Evolutionary conservation across 352 stramenopile genomes (phyloP).

Genomic region (Phytophthora fragariae): DNA sequence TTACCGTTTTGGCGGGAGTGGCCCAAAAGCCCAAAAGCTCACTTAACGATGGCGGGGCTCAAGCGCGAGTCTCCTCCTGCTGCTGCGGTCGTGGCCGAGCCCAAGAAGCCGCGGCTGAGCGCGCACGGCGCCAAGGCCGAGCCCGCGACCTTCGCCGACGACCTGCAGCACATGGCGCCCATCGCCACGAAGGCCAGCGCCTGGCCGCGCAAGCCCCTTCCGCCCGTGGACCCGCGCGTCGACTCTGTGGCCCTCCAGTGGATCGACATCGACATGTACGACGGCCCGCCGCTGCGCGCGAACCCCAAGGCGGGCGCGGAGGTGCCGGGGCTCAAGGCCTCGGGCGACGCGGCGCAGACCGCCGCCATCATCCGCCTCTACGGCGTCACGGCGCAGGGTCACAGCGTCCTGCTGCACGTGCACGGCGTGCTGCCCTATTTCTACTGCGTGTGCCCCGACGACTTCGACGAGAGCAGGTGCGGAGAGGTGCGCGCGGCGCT

Average conservation of each 20-base stretch:
- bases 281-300: slow-evolving; percentile 81
- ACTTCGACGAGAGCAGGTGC: slow-evolving; percentile 69
- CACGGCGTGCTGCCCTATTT: slow-evolving; percentile 99
- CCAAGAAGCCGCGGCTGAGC: slow-evolving; percentile 52
- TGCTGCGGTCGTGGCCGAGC: background rate
- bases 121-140: slow-evolving; percentile 36
- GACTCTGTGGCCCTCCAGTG: slow-evolving; percentile 93
- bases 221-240: slow-evolving; percentile 40
- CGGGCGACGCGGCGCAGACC: slow-evolving; percentile 90
- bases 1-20: slow-evolving; percentile 31
- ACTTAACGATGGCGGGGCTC: slow-evolving; percentile 35
- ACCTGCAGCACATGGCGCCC: slow-evolving; percentile 67
- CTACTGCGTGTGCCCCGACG: slow-evolving; percentile 90
- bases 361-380: slow-evolving; percentile 96
- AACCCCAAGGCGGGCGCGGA: slow-evolving; percentile 88
- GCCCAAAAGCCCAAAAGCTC: background rate
- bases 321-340: slow-evolving; percentile 85
- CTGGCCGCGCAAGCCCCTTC: slow-evolving; percentile 65
- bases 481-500: slow-evolving; percentile 76
- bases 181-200: slow-evolving; percentile 68
- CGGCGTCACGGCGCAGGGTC: slow-evolving; percentile 94
- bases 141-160: slow-evolving; percentile 56
- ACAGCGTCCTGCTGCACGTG: slow-evolving; percentile 97
- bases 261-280: slow-evolving; percentile 99
- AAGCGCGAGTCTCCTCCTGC: slow-evolving; percentile 41